Evolutionary conservation across 345 rosid species (phyloP).

Genomic region (Eucalyptus caleyi): DNA sequence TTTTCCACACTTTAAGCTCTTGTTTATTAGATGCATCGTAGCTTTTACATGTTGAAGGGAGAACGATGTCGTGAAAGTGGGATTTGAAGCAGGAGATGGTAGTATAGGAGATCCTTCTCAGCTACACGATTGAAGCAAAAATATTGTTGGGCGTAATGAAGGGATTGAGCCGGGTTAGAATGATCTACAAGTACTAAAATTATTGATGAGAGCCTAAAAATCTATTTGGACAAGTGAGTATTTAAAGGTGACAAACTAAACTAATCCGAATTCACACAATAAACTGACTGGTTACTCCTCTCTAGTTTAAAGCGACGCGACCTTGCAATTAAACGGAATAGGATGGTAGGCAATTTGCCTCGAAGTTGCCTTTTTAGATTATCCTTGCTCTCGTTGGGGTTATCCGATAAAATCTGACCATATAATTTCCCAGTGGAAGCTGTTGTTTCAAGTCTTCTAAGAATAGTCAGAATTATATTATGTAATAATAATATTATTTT

Average conservation of each 20-base stretch:
- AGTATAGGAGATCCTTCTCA: background rate
- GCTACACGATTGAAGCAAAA: background rate
- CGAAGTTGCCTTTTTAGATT: background rate
- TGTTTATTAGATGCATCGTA: background rate
- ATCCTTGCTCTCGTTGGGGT: background rate
- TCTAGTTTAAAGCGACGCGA: background rate
- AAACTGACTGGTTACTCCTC: background rate
- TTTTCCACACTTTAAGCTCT: background rate
- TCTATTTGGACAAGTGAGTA: background rate
- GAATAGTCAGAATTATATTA: background rate
- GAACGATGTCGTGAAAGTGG: background rate
- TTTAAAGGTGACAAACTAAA: background rate
- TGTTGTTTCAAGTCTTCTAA: background rate
- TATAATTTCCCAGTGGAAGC: background rate
- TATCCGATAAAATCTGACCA: background rate
- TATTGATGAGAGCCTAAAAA: background rate
- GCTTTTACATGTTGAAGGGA: background rate
- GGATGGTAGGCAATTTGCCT: background rate
- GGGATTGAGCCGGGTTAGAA: background rate
- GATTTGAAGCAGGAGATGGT: background rate
- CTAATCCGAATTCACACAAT: background rate
- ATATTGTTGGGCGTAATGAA: background rate
- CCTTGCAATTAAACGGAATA: background rate
- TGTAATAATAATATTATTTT: rapidly evolving
- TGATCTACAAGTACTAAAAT: background rate